Evolutionary conservation across 805 yeast species (phyloP).

Genomic region (Cyberlindnera maritima): DNA sequence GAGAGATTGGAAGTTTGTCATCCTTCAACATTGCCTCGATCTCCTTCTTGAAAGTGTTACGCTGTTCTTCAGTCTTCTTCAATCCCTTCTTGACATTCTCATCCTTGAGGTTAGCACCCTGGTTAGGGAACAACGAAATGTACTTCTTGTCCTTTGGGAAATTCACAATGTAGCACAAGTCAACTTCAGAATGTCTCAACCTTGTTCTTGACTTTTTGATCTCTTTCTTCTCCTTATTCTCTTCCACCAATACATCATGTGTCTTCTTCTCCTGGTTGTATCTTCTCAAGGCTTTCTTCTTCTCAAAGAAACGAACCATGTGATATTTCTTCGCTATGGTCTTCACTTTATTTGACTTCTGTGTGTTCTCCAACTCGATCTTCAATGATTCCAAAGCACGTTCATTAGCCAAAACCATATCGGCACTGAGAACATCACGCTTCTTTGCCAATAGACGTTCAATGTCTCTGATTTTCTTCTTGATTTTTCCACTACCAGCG

Average conservation of each 20-base stretch:
- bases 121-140: slow-evolving; percentile 68
- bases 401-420: slow-evolving; percentile 66
- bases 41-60: slow-evolving; percentile 48
- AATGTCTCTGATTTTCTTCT: slow-evolving; percentile 84
- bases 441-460: slow-evolving; percentile 59
- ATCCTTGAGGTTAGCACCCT: slow-evolving; percentile 26
- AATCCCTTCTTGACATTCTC: slow-evolving; percentile 34
- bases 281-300: slow-evolving; percentile 75
- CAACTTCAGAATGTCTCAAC: slow-evolving; percentile 58
- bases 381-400: slow-evolving; percentile 67
- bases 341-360: slow-evolving; percentile 42
- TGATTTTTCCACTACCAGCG: slow-evolving; percentile 53
- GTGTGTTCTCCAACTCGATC: slow-evolving; percentile 52
- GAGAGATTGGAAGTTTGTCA: slow-evolving; percentile 56
- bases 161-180: slow-evolving; percentile 68
- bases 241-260: slow-evolving; percentile 26
- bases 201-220: slow-evolving; percentile 49
- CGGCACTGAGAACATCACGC: slow-evolving; percentile 59
- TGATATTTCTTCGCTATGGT: slow-evolving; percentile 73
- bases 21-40: slow-evolving; percentile 50
- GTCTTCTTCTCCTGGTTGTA: slow-evolving; percentile 48
- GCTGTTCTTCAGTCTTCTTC: slow-evolving; percentile 40
- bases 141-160: slow-evolving; percentile 82
- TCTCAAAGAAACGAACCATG: slow-evolving; percentile 90
- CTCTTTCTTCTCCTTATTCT: slow-evolving; percentile 35